Percentiles rank a stretch among this genome's conserved stretches.
Conservation (phyloP, 1,284 basidiomycete genomes). For the Coniferiporia weirii region DNA sequence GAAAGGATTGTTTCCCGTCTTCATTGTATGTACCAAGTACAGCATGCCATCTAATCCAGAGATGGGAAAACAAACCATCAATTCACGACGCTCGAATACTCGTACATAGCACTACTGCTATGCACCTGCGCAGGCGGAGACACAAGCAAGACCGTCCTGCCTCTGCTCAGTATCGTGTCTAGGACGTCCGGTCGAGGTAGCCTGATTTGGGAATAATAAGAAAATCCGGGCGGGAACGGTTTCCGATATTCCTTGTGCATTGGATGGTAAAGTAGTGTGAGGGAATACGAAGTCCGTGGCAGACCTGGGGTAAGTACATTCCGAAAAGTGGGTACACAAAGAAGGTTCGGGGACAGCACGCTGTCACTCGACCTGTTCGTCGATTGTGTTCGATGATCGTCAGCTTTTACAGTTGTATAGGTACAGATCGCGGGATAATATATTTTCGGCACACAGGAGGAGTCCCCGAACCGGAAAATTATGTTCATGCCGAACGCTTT, state of each 20-base stretch:
- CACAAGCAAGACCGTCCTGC: too few relatives aligned
- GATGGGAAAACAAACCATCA: too few relatives aligned
- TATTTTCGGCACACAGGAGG: too few relatives aligned
- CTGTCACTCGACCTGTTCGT: not conserved
- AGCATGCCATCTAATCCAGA: too few relatives aligned
- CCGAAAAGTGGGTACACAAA: not conserved
- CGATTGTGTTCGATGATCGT: not conserved
- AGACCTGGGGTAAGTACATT: not conserved
- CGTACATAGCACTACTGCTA: too few relatives aligned
- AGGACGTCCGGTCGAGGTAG: not conserved
- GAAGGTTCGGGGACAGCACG: not conserved
- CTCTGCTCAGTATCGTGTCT: too few relatives aligned
- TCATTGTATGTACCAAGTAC: too few relatives aligned
- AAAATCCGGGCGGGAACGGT: not conserved
- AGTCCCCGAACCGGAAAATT: too few relatives aligned
- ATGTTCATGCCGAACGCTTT: too few relatives aligned
- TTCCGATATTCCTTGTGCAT: not conserved
- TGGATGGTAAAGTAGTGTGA: not conserved
- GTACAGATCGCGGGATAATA: not conserved
- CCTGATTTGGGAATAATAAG: not conserved
- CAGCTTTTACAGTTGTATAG: not conserved
- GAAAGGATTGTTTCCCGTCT: too few relatives aligned
- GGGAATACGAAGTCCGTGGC: not conserved
- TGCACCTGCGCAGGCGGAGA: too few relatives aligned
- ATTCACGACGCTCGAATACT: too few relatives aligned